Evolutionary conservation across 441 rosid genomes (phyloP), one percentile per base, ranked within the genome.

Genomic region (Isatis lusitanica): DNA sequence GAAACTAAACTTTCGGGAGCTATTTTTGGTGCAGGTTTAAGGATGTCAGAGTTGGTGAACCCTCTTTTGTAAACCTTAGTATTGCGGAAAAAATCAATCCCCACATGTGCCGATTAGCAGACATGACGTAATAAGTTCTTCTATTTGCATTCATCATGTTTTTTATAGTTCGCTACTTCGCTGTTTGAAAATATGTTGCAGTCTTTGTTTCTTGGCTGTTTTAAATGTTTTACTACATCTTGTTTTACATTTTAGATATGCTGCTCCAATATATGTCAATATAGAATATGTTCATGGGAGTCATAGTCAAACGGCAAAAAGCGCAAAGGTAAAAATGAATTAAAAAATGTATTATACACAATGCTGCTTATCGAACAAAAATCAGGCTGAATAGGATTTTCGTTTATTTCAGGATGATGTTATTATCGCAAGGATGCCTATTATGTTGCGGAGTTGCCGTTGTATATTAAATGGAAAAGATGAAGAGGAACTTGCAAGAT

Each of bases 401-500:
- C 47, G 70, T 53, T 77, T 74, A 59, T 68, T 83, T 80, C 84
- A 94, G 99, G 79, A 84, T 58, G 78, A 84, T 64, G 82, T 92
- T 60, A 46, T 74, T 21, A 92, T 94, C 47, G 99, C 94, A 74
- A 92, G 86, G 79, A 84, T 94, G 93, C 99, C 99, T 52, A 82
- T 92, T 76, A 94, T 94, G 99, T 75, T 94, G 78, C 83, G 96
- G 62, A 90, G 98, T 81, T 58, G 91, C 75, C 74, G 91, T 70
- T 94, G 99, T 81, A 83, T 82, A 38, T 76, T 94, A 74, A 69
- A 79, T 69, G 90, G 96, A 57, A 94, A 87, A 83, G 92, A 92
- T 70, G 98, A 94, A 78, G 96, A 89, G 80, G 98, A 94, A 81
- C 99, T 92, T 83, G 88, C 92, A 47, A 88, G 83, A 77, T 83